Conservation (phyloP, 78 protist genomes). For the Dictyostelium capitatum region DNA sequence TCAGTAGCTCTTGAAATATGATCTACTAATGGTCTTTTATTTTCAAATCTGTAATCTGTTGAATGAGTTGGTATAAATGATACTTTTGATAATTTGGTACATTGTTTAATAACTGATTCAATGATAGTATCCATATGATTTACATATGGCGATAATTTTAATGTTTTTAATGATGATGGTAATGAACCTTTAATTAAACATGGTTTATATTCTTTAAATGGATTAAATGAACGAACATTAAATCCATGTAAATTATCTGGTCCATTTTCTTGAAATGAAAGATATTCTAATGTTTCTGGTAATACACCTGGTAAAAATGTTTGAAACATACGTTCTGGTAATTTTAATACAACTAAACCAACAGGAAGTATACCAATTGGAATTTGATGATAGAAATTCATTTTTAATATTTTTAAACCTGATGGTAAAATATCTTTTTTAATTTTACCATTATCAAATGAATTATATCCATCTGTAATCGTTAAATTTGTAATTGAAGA, state of each 20-base stretch:
- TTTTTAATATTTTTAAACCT: no score
- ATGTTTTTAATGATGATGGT: neutral
- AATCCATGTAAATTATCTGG: no score
- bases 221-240: no score
- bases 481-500: neutral
- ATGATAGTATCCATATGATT: neutral
- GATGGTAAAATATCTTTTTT: no score
- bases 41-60: no score
- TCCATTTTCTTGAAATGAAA: neutral
- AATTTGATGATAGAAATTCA: no score
- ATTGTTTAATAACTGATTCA: neutral
- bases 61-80: neutral
- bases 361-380: no score
- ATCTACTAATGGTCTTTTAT: no score
- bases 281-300: neutral
- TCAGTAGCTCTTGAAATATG: no score
- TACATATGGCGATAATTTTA: neutral
- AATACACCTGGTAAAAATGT: neutral
- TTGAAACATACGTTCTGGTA: neutral
- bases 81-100: neutral
- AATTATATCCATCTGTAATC: neutral
- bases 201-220: neutral
- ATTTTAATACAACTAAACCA: no score
- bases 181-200: neutral
- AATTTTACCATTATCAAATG: neutral